Percentiles rank a stretch among this genome's conserved stretches.
Evolutionary conservation across 345 rosid species (phyloP).

Genomic region (Salix viminalis): DNA sequence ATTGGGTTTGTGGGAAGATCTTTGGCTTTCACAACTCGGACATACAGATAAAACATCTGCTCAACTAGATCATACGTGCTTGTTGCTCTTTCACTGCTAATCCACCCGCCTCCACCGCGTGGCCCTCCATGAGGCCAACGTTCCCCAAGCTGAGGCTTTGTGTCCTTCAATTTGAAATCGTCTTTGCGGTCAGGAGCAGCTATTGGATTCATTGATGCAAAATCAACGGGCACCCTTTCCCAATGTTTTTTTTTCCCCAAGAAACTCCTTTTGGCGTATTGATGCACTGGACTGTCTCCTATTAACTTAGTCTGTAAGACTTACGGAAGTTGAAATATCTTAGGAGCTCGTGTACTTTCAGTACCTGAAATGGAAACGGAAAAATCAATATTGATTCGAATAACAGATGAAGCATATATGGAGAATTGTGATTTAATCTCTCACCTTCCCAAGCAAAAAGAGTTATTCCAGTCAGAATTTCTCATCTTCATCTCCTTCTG

Average conservation of each 20-base stretch:
- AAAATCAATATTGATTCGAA: neutral
- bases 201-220: conserved; percentile 44
- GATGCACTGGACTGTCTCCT: neutral
- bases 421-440: neutral
- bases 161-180: conserved; percentile 81
- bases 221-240: neutral
- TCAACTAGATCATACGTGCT: conserved; percentile 37
- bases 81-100: conserved; percentile 31
- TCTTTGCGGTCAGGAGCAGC: conserved; percentile 52
- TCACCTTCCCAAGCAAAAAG: neutral
- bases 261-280: neutral
- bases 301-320: neutral
- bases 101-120: conserved; percentile 29
- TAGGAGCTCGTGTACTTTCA: neutral
- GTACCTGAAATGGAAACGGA: neutral
- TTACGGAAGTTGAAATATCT: neutral
- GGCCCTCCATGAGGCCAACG: conserved; percentile 70
- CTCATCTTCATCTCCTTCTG: neutral
- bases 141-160: conserved; percentile 89
- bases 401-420: neutral
- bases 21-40: conserved; percentile 30
- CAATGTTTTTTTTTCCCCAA: neutral
- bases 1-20: conserved; percentile 24
- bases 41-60: conserved; percentile 31
- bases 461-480: neutral